These are phyloP conservation scores for Eutrema heterophyllum DNA, from an alignment of 345 rosid species.

Conservation along the genomic window DNA sequence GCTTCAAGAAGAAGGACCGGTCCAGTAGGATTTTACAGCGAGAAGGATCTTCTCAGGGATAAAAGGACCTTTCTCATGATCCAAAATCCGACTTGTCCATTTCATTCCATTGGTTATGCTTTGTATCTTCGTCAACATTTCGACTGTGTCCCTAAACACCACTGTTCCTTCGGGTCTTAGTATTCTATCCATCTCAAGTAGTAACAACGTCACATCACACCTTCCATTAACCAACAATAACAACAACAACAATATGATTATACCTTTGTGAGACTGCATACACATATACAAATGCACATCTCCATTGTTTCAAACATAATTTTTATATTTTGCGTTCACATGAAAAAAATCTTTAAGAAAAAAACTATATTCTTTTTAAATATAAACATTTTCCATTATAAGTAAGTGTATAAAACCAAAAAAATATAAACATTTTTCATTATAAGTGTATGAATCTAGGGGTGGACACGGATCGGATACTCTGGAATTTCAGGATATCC, in stretches of 20 bases:
- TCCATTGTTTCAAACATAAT: background rate
- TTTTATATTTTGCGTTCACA: background rate
- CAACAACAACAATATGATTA: background rate
- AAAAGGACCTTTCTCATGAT: conserved; percentile 97
- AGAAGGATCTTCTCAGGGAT: conserved; percentile 91
- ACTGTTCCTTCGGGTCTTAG: conserved; percentile 94
- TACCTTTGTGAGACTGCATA: background rate
- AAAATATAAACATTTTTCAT: too few relatives aligned
- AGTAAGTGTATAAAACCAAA: too few relatives aligned
- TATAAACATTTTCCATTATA: too few relatives aligned
- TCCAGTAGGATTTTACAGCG: conserved; percentile 89
- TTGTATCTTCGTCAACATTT: conserved; percentile 71
- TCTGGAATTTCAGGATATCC: too few relatives aligned
- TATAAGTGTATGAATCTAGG: too few relatives aligned
- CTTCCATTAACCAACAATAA: conserved; percentile 33
- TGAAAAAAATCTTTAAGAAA: background rate
- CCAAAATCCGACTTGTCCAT: conserved; percentile 84
- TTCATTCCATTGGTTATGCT: conserved; percentile 78
- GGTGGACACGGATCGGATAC: too few relatives aligned
- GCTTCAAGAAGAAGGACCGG: conserved; percentile 40
- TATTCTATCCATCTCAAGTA: conserved; percentile 97
- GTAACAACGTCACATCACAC: conserved; percentile 72
- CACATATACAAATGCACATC: background rate
- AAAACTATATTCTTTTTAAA: background rate
- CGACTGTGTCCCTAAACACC: conserved; percentile 84